A percentile compares a stretch with the other conserved stretches of the same genome.
These are phyloP conservation scores for Cercophora scortea DNA, from an alignment of 495 filamentous ascomycete genomes.

Conservation along the genomic window DNA sequence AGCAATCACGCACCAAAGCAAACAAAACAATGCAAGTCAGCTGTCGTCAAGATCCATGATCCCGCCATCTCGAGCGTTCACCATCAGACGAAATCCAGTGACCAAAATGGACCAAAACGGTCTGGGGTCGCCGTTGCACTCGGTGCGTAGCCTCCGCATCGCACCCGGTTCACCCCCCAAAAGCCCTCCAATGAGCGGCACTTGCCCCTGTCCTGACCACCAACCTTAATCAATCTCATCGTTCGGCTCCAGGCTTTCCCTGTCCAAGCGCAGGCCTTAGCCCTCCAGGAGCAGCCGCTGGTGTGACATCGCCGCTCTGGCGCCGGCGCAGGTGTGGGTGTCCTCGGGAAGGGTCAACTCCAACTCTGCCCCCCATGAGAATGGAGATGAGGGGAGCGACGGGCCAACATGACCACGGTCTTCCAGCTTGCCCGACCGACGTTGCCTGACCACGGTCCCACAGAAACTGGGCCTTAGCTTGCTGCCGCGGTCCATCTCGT, in stretches of 20 bases:
- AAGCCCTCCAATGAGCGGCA: slow-evolving; percentile 21
- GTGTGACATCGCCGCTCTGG: slow-evolving; percentile 18
- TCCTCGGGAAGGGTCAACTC: background rate
- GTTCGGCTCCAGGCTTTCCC: slow-evolving; percentile 17
- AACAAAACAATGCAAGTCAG: background rate
- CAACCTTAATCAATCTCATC: slow-evolving; percentile 19
- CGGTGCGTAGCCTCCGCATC: slow-evolving; percentile 22
- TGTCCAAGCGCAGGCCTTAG: slow-evolving; percentile 7
- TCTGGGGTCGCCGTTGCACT: slow-evolving; percentile 11
- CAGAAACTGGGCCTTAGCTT: background rate
- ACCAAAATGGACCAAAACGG: background rate
- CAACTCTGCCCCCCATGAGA: slow-evolving; percentile 1
- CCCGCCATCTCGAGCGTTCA: background rate
- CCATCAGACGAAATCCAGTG: too few species aligned
- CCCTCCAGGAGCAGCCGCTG: slow-evolving; percentile 2
- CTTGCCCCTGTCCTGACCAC: slow-evolving; percentile 15
- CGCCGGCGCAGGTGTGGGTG: background rate
- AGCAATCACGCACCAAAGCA: too few species aligned
- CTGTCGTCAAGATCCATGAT: background rate
- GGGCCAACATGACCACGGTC: background rate
- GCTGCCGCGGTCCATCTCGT: background rate
- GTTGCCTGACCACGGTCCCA: background rate
- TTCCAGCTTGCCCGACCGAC: background rate
- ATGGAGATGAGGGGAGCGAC: too few species aligned
- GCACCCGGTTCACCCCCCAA: slow-evolving; percentile 1